Evolutionary conservation across 2,329 filamentous ascomycete genomes (phyloP), one percentile per base, ranked within the genome.

Genomic region (Colletotrichum spinosum): DNA sequence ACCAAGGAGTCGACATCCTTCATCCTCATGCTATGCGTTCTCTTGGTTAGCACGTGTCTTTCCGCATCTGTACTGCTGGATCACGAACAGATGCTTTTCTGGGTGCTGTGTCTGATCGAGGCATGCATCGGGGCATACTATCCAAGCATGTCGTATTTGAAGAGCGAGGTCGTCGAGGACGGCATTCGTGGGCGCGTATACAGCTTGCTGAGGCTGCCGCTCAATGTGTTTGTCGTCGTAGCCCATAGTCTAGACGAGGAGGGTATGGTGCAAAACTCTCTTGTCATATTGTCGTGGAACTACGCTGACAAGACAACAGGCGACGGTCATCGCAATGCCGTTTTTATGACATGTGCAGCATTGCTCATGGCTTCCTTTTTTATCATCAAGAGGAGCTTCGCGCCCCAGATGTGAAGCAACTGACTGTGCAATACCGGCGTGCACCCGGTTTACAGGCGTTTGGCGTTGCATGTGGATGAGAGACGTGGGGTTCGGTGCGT

Each of bases 81-180:
- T 68, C 75, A 76, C 41, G 81, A 84, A 70, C 68, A 72, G 4
- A 49, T 81, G 4, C 79, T 84, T 0, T 85, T 89, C 68, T 87
- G 83, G 82, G 79, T 79, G 8, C 87, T 89, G 70, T 87, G 84
- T 69, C 67, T 87, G 1, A 83, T 89, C 57, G 86, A 89, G 71
- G 76, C 78, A 10, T 86, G 84, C 70, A 81, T 88, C 25, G 87
- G 86, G 6, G 76, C 84, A 41, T 89, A 89, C 70, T 88, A 81
- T 69, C 87, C 86, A 0, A 82, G 80, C 62, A 85, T 88, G 72
- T 83, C 80, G 1, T 83, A 82, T 53, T 70, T 88, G 58, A 88
- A 88, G 73, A 83, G 83, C 39, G 76, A 80, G 46, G 71, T 84
- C 3, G 77, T 88, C n/a, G 81, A 85, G 2, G 86, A 89, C 70